Evolutionary conservation across 371 early-diverging fungal species (phyloP).

Genomic region (Blastocladiella emersonii): DNA sequence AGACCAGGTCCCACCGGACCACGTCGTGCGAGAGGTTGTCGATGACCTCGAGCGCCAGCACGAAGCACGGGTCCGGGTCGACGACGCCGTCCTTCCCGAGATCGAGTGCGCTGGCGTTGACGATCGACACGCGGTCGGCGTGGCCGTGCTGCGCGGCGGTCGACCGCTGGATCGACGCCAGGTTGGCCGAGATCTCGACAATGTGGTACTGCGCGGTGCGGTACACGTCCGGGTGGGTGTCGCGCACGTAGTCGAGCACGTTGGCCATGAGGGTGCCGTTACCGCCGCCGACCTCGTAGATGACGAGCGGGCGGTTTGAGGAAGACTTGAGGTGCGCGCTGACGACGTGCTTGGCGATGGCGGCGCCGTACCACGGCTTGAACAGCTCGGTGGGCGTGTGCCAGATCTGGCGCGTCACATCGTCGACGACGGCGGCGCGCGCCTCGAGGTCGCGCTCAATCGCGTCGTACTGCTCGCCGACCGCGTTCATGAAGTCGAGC

Average conservation of each 20-base stretch:
- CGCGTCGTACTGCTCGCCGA: slow-evolving; percentile 64
- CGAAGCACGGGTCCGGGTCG: slow-evolving; percentile 32
- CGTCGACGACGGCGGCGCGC: slow-evolving; percentile 20
- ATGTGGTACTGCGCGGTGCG: slow-evolving; percentile 64
- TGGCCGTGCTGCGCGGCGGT: slow-evolving; percentile 30
- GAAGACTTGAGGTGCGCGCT: slow-evolving; percentile 59
- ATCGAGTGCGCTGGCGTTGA: slow-evolving; percentile 83
- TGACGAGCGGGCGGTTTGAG: slow-evolving; percentile 45
- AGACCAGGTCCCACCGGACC: slow-evolving; percentile 63
- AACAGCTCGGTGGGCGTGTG: slow-evolving; percentile 94
- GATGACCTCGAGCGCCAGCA: slow-evolving; percentile 10
- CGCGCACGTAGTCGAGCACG: slow-evolving; percentile 71
- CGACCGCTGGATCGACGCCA: slow-evolving; percentile 55
- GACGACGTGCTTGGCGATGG: slow-evolving; percentile 81
- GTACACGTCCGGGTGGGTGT: slow-evolving; percentile 66
- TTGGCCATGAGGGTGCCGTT: slow-evolving; percentile 91
- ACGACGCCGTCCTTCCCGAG: slow-evolving; percentile 49
- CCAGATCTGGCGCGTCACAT: slow-evolving; percentile 74
- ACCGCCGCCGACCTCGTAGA: slow-evolving; percentile 94
- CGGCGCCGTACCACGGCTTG: slow-evolving; percentile 85
- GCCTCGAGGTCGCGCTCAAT: slow-evolving; percentile 31
- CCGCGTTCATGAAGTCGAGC: slow-evolving; percentile 59
- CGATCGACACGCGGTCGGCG: slow-evolving; percentile 47
- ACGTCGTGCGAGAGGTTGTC: slow-evolving; percentile 94
- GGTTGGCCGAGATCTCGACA: slow-evolving; percentile 76